Conservation (phyloP, 306 rosid genomes). For the Oemleria cerasiformis region DNA sequence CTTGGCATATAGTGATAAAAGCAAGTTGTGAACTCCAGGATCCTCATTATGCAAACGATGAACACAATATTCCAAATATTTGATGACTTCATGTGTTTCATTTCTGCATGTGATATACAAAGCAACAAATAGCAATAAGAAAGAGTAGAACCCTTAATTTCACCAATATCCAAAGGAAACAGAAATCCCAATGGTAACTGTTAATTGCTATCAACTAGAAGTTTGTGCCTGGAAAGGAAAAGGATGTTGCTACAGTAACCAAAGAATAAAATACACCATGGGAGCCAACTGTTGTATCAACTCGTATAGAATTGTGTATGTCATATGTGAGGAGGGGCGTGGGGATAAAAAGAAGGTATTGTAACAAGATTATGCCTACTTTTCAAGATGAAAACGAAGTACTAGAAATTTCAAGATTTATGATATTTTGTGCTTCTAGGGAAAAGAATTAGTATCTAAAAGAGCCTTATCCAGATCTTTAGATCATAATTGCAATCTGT, state of each 20-base stretch:
- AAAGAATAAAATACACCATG: neutral
- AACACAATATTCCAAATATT: constrained; percentile 90
- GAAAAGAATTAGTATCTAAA: neutral
- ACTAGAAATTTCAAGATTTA: neutral
- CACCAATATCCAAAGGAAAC: neutral
- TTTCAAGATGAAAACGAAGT: neutral
- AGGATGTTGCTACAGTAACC: neutral
- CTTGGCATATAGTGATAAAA: constrained; percentile 89
- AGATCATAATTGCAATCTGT: neutral
- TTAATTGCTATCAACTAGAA: neutral
- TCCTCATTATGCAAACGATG: constrained; percentile 93
- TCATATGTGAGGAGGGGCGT: neutral
- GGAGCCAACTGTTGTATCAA: neutral
- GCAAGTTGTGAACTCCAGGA: constrained; percentile 95
- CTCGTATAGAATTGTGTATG: neutral
- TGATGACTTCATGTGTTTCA: constrained; percentile 97
- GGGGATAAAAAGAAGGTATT: neutral
- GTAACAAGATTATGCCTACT: neutral
- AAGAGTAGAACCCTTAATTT: neutral
- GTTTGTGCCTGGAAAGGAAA: neutral
- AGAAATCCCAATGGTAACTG: neutral
- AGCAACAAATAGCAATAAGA: constrained; percentile 9
- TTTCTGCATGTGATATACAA: constrained; percentile 56
- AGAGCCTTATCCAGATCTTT: neutral
- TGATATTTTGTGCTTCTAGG: neutral